Evolutionary conservation across 371 early-diverging fungal genomes (phyloP).

Genomic region (Saksenaea oblongispora): DNA sequence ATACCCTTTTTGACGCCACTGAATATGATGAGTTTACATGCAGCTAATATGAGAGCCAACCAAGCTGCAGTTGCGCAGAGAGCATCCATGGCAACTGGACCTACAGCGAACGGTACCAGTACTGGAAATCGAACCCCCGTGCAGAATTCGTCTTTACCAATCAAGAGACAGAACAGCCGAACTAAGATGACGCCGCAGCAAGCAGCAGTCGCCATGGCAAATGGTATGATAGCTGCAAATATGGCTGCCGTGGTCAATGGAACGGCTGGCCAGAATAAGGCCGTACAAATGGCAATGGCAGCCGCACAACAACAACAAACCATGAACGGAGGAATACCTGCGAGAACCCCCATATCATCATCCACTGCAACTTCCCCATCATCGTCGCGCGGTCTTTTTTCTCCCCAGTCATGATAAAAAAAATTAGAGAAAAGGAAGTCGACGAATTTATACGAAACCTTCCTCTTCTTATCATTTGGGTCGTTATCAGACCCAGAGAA

Average conservation of each 20-base stretch:
- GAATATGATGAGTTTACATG: slow-evolving; percentile 17
- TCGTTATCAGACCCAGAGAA: background rate
- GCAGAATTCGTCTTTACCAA: slow-evolving; percentile 23
- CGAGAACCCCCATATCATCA: slow-evolving; percentile 1
- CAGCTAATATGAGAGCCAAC: slow-evolving; percentile 5
- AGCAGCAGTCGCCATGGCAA: slow-evolving; percentile 48
- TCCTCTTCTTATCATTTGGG: background rate
- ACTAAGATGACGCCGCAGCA: slow-evolving; percentile 49
- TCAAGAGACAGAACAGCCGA: slow-evolving; percentile 40
- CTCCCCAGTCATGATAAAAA: background rate
- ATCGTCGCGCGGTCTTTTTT: background rate
- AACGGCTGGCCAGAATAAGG: slow-evolving; percentile 26
- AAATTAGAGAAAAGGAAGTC: background rate
- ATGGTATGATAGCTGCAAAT: slow-evolving; percentile 50
- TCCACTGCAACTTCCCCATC: background rate
- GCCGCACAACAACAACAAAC: slow-evolving; percentile 28
- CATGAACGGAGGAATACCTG: background rate
- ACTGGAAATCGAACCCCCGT: background rate
- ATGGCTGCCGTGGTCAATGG: slow-evolving; percentile 45
- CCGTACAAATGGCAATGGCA: slow-evolving; percentile 39
- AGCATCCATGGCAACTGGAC: slow-evolving; percentile 1
- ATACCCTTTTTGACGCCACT: slow-evolving; percentile 29
- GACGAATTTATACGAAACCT: background rate
- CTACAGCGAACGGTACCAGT: background rate
- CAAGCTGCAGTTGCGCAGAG: slow-evolving; percentile 1